A percentile compares a stretch with the other conserved stretches of the same genome.
Evolutionary conservation across 2,329 filamentous ascomycete species (phyloP).

Genomic region (Elsinoe necatrix): DNA sequence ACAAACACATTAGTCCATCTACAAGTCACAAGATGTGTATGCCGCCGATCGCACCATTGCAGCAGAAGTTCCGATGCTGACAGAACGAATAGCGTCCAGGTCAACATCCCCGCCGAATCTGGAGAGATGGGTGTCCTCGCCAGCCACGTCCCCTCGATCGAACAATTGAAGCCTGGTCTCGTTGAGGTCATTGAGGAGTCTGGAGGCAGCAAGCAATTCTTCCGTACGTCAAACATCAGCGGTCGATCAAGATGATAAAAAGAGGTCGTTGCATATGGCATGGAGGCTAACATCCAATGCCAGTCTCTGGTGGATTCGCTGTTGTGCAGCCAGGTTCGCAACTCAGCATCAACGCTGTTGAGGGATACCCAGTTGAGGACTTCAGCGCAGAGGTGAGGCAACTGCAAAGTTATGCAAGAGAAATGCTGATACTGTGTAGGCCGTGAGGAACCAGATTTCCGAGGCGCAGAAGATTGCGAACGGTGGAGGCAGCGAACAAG

Average conservation of each 20-base stretch:
- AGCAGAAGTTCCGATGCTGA: background rate
- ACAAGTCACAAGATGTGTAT: slow-evolving; percentile 63
- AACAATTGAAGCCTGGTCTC: slow-evolving; percentile 95
- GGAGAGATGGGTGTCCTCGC: slow-evolving; percentile 99
- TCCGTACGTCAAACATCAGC: slow-evolving; percentile 60
- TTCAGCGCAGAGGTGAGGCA: slow-evolving; percentile 71
- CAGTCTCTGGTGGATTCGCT: slow-evolving; percentile 94
- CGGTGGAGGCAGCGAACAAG: slow-evolving; percentile 88
- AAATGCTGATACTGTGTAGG: slow-evolving; percentile 33
- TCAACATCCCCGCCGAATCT: slow-evolving; percentile 96
- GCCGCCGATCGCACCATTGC: slow-evolving; percentile 28
- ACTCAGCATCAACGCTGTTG: slow-evolving; percentile 96
- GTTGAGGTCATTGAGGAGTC: slow-evolving; percentile 93
- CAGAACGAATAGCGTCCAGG: slow-evolving; percentile 64
- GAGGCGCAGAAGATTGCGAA: slow-evolving; percentile 93
- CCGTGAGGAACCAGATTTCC: slow-evolving; percentile 78
- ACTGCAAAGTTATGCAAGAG: background rate
- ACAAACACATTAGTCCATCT: slow-evolving; percentile 48
- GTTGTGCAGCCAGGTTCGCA: slow-evolving; percentile 90
- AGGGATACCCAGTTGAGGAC: slow-evolving; percentile 89
- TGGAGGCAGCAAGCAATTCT: slow-evolving; percentile 89
- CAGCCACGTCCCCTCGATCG: slow-evolving; percentile 97
- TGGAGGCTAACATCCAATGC: background rate
- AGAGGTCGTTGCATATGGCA: slow-evolving; percentile 7
- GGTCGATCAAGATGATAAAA: background rate